Percentiles rank a stretch among this genome's conserved stretches.
phyloP scores from a whole-genome alignment of 495 filamentous ascomycete genomes.

The Podospora pseudocomata region DNA sequence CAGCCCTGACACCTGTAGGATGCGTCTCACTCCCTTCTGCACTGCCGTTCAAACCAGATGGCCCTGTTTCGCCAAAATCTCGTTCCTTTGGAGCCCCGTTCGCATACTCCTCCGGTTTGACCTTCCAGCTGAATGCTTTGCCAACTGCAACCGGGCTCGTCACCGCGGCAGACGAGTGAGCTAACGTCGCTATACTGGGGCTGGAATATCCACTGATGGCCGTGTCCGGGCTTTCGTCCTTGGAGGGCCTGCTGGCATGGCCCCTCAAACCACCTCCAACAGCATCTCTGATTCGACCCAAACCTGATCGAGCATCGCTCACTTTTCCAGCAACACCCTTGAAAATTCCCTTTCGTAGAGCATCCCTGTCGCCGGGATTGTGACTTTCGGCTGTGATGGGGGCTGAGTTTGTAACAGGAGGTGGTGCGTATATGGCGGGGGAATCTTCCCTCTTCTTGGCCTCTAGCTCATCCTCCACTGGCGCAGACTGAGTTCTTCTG shows the following conservation, averaged over 20 bases:
- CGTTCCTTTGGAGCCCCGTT: constrained; percentile 34
- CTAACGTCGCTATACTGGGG: constrained; percentile 36
- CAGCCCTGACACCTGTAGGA: constrained; percentile 1
- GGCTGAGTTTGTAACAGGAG: constrained; percentile 35
- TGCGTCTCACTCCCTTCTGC: constrained; percentile 8
- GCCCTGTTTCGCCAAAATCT: constrained; percentile 27
- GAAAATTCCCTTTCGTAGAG: constrained; percentile 63
- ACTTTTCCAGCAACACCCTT: constrained; percentile 77
- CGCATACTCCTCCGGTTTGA: constrained; percentile 53
- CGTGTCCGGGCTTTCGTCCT: constrained; percentile 39
- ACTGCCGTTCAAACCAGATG: background rate
- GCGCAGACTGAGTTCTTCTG: constrained; percentile 47
- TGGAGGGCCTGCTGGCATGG: constrained; percentile 47
- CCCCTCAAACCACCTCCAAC: constrained; percentile 57
- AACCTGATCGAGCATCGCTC: constrained; percentile 77
- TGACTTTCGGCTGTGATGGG: constrained; percentile 39
- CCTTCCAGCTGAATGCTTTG: constrained; percentile 54
- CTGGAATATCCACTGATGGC: constrained; percentile 24
- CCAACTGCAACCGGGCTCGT: constrained; percentile 36
- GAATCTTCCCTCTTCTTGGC: constrained; percentile 41
- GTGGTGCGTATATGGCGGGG: constrained; percentile 34
- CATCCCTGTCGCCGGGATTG: constrained; percentile 58
- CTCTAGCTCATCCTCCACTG: constrained; percentile 47
- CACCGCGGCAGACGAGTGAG: constrained; percentile 37
- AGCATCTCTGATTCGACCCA: constrained; percentile 80